Evolutionary conservation across 164 flowering plant species (phyloP).

Genomic region (Magnolia officinalis): DNA sequence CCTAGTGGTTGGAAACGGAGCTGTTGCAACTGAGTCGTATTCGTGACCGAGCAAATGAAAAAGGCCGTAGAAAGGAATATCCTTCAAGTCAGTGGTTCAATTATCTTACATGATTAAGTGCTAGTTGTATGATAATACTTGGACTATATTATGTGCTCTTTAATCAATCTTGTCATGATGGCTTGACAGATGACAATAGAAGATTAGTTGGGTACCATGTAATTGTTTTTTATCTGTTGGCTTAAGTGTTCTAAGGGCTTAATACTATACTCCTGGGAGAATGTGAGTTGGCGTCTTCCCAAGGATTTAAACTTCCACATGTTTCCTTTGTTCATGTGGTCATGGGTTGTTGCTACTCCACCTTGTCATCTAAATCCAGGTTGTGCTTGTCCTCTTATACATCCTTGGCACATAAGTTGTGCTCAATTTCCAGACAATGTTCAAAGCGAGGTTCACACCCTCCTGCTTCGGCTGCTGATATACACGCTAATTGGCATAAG

Average conservation of each 20-base stretch:
- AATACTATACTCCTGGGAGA: no score
- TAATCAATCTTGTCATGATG: no score
- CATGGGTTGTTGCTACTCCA: not conserved
- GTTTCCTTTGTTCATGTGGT: no score
- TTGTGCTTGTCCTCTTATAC: not conserved
- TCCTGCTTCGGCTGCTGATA: not conserved
- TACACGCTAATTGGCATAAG: no score
- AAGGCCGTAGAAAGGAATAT: constrained; percentile 89
- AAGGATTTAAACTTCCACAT: no score
- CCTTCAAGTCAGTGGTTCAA: constrained; percentile 40
- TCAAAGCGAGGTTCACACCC: not conserved
- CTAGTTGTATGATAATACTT: no score
- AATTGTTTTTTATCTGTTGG: no score
- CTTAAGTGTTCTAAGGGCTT: no score
- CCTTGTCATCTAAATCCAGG: not conserved
- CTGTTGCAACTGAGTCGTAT: constrained; percentile 73
- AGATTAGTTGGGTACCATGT: no score
- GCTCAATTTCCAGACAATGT: not conserved
- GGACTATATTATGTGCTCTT: no score
- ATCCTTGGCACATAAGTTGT: not conserved
- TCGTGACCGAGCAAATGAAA: constrained; percentile 96
- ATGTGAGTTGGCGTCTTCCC: no score
- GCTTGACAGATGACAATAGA: no score
- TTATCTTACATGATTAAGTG: not conserved
- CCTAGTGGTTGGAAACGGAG: constrained; percentile 88